Conservation (phyloP, 352 stramenopile genomes). For the Globisporangium nodosum region DNA sequence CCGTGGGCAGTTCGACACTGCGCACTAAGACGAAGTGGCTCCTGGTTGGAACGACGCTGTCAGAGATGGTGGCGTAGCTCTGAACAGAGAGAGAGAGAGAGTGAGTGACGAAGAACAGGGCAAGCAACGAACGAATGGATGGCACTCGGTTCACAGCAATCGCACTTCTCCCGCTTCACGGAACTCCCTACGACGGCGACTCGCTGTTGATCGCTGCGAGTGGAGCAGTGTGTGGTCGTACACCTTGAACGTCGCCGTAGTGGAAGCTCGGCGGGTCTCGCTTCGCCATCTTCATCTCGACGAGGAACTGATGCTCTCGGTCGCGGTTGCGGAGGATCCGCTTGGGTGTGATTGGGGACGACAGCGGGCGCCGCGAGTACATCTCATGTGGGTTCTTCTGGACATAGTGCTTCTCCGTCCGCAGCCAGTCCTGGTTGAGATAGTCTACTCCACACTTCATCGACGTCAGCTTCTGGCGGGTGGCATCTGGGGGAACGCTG, state of each 20-base stretch:
- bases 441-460: conserved; percentile 8
- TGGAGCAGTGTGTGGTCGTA: conserved; percentile 10
- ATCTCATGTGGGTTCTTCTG: background rate
- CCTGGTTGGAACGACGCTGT: conserved; percentile 44
- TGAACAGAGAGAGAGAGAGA: background rate
- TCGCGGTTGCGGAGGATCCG: conserved; percentile 9
- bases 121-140: background rate
- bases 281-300: conserved; percentile 15
- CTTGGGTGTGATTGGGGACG: conserved; percentile 6
- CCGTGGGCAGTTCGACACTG: conserved; percentile 12
- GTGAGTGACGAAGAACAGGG: background rate
- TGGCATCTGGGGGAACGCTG: background rate
- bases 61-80: conserved; percentile 19
- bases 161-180: background rate
- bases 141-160: background rate
- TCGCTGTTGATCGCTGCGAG: background rate
- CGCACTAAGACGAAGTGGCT: conserved; percentile 23
- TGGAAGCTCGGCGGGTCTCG: conserved; percentile 8
- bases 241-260: conserved; percentile 1
- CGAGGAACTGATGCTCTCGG: conserved; percentile 11
- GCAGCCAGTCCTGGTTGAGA: conserved; percentile 11
- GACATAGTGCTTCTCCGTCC: conserved; percentile 1
- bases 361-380: conserved; percentile 8
- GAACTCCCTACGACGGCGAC: background rate
- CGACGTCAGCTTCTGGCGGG: conserved; percentile 8